Percentiles rank a stretch among this genome's conserved stretches.
These are phyloP conservation scores for Carex myosuroides DNA, from an alignment of 176 grass and related monocot species.

Conservation along the genomic window DNA sequence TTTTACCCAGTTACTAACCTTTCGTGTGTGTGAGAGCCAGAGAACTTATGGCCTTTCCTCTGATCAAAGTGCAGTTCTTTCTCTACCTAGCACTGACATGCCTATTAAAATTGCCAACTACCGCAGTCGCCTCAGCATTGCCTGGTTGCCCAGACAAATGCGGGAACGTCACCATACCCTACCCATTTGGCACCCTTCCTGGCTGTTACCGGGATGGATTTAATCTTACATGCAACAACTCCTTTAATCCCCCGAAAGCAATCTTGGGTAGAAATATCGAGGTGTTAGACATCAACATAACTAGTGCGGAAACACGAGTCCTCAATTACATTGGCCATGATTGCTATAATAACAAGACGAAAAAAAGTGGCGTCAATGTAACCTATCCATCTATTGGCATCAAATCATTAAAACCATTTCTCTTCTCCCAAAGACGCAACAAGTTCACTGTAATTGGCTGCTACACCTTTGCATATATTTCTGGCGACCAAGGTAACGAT, in stretches of 20 bases:
- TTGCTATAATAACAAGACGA: no score
- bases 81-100: background rate
- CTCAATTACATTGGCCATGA: no score
- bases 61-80: background rate
- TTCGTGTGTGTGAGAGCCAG: no score
- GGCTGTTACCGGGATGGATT: conserved; percentile 26
- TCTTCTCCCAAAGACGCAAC: no score
- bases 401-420: background rate
- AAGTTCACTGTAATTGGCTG: no score
- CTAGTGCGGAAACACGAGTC: no score
- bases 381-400: background rate
- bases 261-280: background rate
- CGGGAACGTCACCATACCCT: conserved; percentile 21
- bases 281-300: no score
- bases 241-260: background rate
- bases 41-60: no score
- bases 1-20: no score
- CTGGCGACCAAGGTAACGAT: no score
- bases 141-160: conserved; percentile 24
- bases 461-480: no score
- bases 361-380: no score
- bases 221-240: conserved; percentile 2
- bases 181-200: conserved; percentile 27
- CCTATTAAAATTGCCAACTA: background rate
- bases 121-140: background rate